These are phyloP conservation scores for Apostasia ramifera DNA, from an alignment of 106 monocot genomes.

Conservation along the genomic window DNA sequence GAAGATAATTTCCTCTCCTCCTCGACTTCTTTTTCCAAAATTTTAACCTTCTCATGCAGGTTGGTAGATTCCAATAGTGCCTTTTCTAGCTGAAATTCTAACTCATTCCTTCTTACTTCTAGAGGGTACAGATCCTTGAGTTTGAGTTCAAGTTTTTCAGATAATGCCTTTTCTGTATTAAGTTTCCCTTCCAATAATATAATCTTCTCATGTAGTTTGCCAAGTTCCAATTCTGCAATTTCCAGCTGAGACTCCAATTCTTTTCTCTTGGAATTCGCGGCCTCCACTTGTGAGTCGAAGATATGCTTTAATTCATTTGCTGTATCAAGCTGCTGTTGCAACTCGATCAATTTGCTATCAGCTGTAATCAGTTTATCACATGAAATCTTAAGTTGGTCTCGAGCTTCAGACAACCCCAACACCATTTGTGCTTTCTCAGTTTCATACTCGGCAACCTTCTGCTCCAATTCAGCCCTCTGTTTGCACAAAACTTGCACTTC, in stretches of 20 bases:
- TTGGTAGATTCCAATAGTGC: constrained; percentile 12
- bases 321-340: constrained; percentile 17
- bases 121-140: constrained; percentile 20
- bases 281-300: constrained; percentile 1
- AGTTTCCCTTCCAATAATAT: constrained; percentile 20
- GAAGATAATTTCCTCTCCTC: constrained; percentile 19
- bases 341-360: constrained; percentile 17
- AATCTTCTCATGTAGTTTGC: constrained; percentile 23
- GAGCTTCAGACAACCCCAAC: constrained; percentile 15
- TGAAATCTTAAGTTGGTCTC: constrained; percentile 16
- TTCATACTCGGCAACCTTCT: constrained; percentile 17
- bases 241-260: constrained; percentile 34
- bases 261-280: constrained; percentile 15
- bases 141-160: constrained; percentile 16
- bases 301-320: constrained; percentile 16
- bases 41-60: constrained; percentile 15
- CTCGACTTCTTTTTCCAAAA: constrained; percentile 15
- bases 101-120: constrained; percentile 21
- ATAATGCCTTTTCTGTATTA: constrained; percentile 15
- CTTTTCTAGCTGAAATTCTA: constrained; percentile 20
- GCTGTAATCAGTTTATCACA: constrained; percentile 5
- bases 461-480: constrained; percentile 10
- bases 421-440: constrained; percentile 25
- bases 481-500: constrained; percentile 6
- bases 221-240: constrained; percentile 18